phyloP scores from a whole-genome alignment of 768 basidiomycete species.

The Leucosporidium scottii region DNA sequence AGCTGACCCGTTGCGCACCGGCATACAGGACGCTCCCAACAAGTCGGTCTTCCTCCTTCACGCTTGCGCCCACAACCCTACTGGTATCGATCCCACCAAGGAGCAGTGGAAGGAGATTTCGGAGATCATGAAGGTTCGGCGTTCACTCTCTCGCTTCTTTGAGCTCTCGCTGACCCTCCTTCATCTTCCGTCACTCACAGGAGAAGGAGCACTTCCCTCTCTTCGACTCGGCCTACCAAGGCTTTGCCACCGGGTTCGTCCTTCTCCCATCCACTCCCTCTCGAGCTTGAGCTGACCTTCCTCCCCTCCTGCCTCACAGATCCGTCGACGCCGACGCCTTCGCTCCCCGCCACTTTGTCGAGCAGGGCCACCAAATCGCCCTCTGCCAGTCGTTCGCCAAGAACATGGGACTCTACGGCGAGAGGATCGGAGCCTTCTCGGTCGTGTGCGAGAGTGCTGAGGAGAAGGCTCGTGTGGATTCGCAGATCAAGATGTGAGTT shows the following conservation, averaged over 20 bases:
- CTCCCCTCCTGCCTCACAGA: background rate
- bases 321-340: conserved; percentile 77
- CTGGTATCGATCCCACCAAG: conserved; percentile 83
- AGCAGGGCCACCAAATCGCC: conserved; percentile 84
- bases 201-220: conserved; percentile 76
- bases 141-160: background rate
- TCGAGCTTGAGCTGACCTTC: background rate
- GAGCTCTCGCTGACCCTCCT: background rate
- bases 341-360: conserved; percentile 88
- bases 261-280: conserved; percentile 37
- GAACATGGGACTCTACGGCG: conserved; percentile 89
- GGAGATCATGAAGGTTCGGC: conserved; percentile 50
- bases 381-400: conserved; percentile 96
- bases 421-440: conserved; percentile 91
- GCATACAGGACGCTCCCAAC: conserved; percentile 58
- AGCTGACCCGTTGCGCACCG: background rate
- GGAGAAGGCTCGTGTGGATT: conserved; percentile 64
- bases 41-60: conserved; percentile 85
- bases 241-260: conserved; percentile 74
- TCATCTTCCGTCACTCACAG: background rate
- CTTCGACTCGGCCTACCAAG: conserved; percentile 99
- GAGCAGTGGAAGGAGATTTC: conserved; percentile 81
- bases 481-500: conserved; percentile 74
- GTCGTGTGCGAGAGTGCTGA: conserved; percentile 61
- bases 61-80: conserved; percentile 94